Conservation (phyloP, 2,329 filamentous ascomycete species). For the Exophiala aquamarina region DNA sequence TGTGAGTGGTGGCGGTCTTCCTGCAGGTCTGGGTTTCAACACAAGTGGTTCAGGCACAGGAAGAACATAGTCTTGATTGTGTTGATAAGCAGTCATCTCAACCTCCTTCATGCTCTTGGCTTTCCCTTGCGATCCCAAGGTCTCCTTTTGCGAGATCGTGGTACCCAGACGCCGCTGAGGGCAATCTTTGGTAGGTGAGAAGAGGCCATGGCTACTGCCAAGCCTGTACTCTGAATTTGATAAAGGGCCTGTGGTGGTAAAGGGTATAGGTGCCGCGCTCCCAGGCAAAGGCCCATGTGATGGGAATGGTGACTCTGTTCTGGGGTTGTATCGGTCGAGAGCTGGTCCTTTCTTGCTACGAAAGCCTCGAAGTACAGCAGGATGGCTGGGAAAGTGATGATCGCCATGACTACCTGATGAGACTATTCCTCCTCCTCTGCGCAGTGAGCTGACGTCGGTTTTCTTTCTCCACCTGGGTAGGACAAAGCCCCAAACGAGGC, state of each 20-base stretch:
- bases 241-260: background rate
- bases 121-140: background rate
- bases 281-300: slow-evolving; percentile 4
- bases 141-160: background rate
- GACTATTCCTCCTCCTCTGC: background rate
- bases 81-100: slow-evolving; percentile 4
- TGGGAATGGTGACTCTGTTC: slow-evolving; percentile 23
- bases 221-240: background rate
- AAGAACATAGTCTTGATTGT: slow-evolving; percentile 24
- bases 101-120: slow-evolving; percentile 1
- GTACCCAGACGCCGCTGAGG: background rate
- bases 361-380: slow-evolving; percentile 19
- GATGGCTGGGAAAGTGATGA: slow-evolving; percentile 20
- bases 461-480: slow-evolving; percentile 21
- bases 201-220: slow-evolving; percentile 18
- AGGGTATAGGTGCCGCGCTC: background rate
- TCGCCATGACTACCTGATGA: slow-evolving; percentile 1
- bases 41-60: slow-evolving; percentile 25
- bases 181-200: slow-evolving; percentile 15
- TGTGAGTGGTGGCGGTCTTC: slow-evolving; percentile 23
- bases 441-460: too few species aligned
- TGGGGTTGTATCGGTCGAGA: slow-evolving; percentile 21
- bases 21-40: slow-evolving; percentile 24
- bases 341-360: slow-evolving; percentile 7
- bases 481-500: slow-evolving; percentile 21